Evolutionary conservation across 108 stramenopile genomes (phyloP).

Genomic region (Nitzschia sp.): DNA sequence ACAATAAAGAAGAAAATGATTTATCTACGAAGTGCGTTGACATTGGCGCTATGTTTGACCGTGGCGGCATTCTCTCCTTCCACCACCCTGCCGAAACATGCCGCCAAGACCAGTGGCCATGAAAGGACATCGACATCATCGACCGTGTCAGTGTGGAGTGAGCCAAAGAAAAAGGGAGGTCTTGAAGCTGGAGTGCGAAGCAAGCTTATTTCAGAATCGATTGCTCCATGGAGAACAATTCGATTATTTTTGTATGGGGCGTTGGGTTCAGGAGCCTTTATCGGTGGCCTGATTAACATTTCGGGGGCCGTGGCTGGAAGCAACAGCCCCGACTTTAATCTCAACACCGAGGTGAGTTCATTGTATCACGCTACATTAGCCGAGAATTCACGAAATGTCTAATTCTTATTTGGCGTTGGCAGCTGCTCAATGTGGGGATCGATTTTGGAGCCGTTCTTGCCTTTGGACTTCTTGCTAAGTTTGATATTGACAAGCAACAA

Average conservation of each 20-base stretch:
- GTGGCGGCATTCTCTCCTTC: background rate
- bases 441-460: slow-evolving; percentile 81
- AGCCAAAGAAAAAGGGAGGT: slow-evolving; percentile 34
- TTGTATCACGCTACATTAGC: background rate
- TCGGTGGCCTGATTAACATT: slow-evolving; percentile 75
- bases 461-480: slow-evolving; percentile 62
- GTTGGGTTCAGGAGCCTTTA: slow-evolving; percentile 66
- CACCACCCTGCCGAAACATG: background rate
- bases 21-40: background rate
- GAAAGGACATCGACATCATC: background rate
- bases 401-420: background rate
- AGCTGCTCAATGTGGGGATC: slow-evolving; percentile 77
- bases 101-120: background rate
- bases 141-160: background rate
- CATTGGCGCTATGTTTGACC: background rate
- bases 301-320: slow-evolving; percentile 61
- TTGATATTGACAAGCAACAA: slow-evolving; percentile 62
- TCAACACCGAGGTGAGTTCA: slow-evolving; percentile 65
- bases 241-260: slow-evolving; percentile 74
- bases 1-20: too few species aligned
- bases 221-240: slow-evolving; percentile 83
- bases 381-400: slow-evolving; percentile 3
- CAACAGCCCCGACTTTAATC: slow-evolving; percentile 64
- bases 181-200: slow-evolving; percentile 39
- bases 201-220: slow-evolving; percentile 73